These are phyloP conservation scores for Ophiocordyceps camponoti-rufipedis DNA, from an alignment of 2,329 filamentous ascomycete species.

Conservation along the genomic window DNA sequence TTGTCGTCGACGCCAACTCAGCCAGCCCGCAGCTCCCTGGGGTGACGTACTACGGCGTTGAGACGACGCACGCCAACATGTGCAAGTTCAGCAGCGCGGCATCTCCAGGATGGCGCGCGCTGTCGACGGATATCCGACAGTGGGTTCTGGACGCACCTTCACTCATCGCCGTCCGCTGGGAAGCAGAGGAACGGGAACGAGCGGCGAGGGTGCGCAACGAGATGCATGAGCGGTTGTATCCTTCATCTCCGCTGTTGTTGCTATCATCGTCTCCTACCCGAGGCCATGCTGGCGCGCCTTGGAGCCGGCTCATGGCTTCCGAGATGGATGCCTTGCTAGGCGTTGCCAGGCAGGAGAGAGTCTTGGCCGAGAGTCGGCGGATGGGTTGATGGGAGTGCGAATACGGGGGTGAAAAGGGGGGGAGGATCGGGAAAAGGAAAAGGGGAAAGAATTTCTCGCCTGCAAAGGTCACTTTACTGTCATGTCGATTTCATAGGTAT, in stretches of 20 bases:
- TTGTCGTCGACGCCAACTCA: slow-evolving; percentile 53
- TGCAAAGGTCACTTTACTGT: neutral
- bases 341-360: too few species aligned
- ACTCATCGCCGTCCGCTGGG: slow-evolving; percentile 39
- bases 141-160: slow-evolving; percentile 35
- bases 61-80: slow-evolving; percentile 53
- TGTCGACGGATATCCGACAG: slow-evolving; percentile 28
- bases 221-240: slow-evolving; percentile 23
- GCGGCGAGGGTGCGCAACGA: slow-evolving; percentile 23
- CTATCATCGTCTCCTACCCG: too few species aligned
- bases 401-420: neutral
- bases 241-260: neutral
- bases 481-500: neutral
- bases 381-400: too few species aligned
- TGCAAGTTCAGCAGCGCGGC: slow-evolving; percentile 49
- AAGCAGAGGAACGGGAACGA: slow-evolving; percentile 36
- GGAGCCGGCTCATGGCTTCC: too few species aligned
- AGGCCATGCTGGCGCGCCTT: too few species aligned
- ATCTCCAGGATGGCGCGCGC: slow-evolving; percentile 44
- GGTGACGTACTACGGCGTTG: slow-evolving; percentile 56
- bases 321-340: too few species aligned
- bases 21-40: slow-evolving; percentile 52
- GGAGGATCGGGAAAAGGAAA: neutral
- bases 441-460: neutral
- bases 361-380: neutral